Percentiles rank a stretch among this genome's conserved stretches.
phyloP scores from a whole-genome alignment of 306 rosid genomes.

The Boehmeria nivea region DNA sequence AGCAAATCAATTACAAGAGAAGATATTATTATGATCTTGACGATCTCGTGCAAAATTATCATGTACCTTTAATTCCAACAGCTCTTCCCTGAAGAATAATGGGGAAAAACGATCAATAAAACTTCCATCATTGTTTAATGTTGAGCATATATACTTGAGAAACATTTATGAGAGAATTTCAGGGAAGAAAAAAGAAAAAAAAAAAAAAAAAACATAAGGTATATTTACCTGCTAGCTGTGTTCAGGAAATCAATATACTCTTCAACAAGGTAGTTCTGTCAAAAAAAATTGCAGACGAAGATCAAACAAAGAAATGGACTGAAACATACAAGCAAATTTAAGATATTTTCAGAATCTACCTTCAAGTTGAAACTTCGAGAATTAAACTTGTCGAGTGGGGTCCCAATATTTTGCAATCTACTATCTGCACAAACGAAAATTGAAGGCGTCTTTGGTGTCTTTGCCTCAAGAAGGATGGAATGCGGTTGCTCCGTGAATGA shows the following conservation, averaged over 20 bases:
- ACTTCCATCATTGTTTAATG: too few relatives aligned
- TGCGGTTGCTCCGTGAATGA: constrained; percentile 15
- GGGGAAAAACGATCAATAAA: too few relatives aligned
- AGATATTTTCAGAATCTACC: constrained; percentile 33
- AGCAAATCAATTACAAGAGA: neutral
- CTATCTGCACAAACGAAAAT: constrained; percentile 22
- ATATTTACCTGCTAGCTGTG: constrained; percentile 70
- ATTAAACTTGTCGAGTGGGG: constrained; percentile 70
- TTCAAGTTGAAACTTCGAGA: constrained; percentile 51
- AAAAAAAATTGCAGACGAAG: constrained; percentile 18
- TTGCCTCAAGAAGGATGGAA: constrained; percentile 19
- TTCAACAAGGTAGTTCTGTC: constrained; percentile 59
- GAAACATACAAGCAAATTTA: neutral
- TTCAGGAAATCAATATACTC: constrained; percentile 76
- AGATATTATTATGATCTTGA: neutral
- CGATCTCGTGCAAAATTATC: neutral
- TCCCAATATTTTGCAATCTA: constrained; percentile 26
- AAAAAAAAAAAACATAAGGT: neutral
- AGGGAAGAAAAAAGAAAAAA: constrained; percentile 12
- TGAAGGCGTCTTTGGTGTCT: constrained; percentile 41
- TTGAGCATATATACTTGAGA: neutral
- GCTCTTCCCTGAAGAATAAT: constrained; percentile 58
- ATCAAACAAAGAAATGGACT: neutral
- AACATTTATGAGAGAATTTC: too few relatives aligned
- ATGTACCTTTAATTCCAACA: constrained; percentile 67